Evolutionary conservation across 352 stramenopile genomes (phyloP), one percentile per base, ranked within the genome.

Genomic region (Globisporangium cederbergense): DNA sequence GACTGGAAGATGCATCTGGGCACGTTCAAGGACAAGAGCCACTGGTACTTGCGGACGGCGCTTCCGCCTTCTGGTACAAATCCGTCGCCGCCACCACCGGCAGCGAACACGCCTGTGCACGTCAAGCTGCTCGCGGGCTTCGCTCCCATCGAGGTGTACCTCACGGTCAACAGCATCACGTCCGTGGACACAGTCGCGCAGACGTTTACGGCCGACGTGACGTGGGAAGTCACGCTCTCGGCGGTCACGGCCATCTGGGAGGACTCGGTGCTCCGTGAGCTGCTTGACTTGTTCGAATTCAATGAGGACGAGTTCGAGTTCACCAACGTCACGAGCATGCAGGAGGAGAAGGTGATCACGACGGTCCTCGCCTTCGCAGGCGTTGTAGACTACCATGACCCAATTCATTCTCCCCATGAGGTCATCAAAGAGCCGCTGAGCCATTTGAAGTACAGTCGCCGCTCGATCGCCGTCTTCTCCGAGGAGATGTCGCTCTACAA

Each of bases 1-100:
- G 61, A 76, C 11, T 88, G 79, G 79, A 86, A 83, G 54, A 86
- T 88, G 77, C 67, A 83, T 49, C 67, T 84, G 0, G 72, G 77
- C 4, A 70, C 60, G 42, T 85, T 71, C 71, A 74, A 76, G 5
- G 49, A 74, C 60, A 49, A 59, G 30, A 68, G 58, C 13, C 79
- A 85, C 56, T 88, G 79, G 77, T 86, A 86, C 54, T 62, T 86
- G 45, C 76, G 74, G 30, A 68, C 22, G 4, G 28, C 28, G 16
- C 25, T 18, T 7, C 30, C 30, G 8, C 3, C 16, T 8, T 16
- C 14, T 1, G 25, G 25, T 14, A 9, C 28, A 7, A 25, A 25
- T 25, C 22, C 22, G 22, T 25, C 22, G 22, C 22, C 22, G 22
- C 22, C 22, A 25, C 22, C 52, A 58, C 34, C 34, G 34, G 22